Base-by-base conservation (phyloP, 805 yeast species). In the Ascoidea tarda region DNA sequence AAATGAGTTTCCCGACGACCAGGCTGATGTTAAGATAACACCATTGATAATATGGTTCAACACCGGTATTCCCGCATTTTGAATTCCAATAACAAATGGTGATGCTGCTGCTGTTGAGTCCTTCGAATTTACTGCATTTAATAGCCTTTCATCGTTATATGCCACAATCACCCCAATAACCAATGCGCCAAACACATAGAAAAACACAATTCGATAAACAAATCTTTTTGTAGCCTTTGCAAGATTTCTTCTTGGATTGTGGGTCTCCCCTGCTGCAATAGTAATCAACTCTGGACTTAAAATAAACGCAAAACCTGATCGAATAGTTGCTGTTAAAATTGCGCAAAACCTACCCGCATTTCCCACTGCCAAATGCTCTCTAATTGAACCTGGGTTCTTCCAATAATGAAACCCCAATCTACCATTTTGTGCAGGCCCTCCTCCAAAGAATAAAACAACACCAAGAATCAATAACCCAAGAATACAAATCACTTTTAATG, bases 371-470 rank as follows among this genome's bases (percentile, higher is more conserved):
- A 77, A 59, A 59, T 79, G 77, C 50, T 68, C 70, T 16, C 51
- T 45, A 31, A 57, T 67, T 0, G 81, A 76, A 58, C 83, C 82
- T 5, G 83, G 82, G 53, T 68, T 54, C 50, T 71, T 64, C 88
- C 88, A 82, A 66, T 72, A 82, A 57, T 82, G 78, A 73, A 82
- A 82, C 5, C 88, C 88, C 38, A 77, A 65, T 55, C 83, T 72
- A 51, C 77, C 80, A 51, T 73, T 73, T 16, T 58, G 53, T 50
- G 67, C 67, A 57, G 74, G 75, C 32, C 79, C 79, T 28, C 80
- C 79, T 57, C 74, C 74, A 68, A 74, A 73, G 47, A 75, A 62
- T 46, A 75, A 61, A 6, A 78, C 72, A 53, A 81, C 73, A 52
- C 82, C 74, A 50, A 79, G 62, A 33, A 76, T 75, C 64, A 79